Percentiles rank a stretch among this genome's conserved stretches.
These are phyloP conservation scores for Ogataea trehaloabstinens DNA, from an alignment of 805 yeast genomes.

Conservation along the genomic window DNA sequence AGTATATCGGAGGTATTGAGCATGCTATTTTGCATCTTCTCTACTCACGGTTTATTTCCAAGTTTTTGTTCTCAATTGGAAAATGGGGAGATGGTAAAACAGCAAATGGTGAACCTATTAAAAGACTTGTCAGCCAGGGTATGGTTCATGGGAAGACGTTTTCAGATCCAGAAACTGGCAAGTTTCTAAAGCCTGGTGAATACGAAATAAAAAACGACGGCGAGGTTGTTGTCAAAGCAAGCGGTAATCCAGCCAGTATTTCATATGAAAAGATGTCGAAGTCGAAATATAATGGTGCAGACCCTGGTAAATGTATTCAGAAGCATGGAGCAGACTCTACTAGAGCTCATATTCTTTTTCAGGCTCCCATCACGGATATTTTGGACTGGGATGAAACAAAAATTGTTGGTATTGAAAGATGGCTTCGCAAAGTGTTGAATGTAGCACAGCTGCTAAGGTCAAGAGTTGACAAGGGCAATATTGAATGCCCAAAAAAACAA, in stretches of 20 bases:
- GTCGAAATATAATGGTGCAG: conserved; percentile 92
- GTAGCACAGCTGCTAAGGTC: conserved; percentile 24
- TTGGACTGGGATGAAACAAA: conserved; percentile 88
- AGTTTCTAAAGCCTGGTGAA: conserved; percentile 79
- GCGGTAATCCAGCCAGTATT: conserved; percentile 52
- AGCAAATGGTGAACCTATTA: conserved; percentile 73
- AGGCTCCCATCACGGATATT: conserved; percentile 81
- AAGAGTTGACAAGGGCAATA: conserved; percentile 6
- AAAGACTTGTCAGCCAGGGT: conserved; percentile 83
- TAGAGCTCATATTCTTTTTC: conserved; percentile 89
- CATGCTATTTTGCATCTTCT: conserved; percentile 92
- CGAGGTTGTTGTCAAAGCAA: conserved; percentile 44
- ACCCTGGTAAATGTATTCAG: conserved; percentile 73
- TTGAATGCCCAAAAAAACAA: conserved; percentile 15
- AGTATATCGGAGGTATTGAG: conserved; percentile 93
- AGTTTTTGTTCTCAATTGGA: conserved; percentile 67
- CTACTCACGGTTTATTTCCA: conserved; percentile 82
- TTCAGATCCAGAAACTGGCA: conserved; percentile 66
- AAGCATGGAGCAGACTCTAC: conserved; percentile 91
- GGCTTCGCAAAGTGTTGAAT: conserved; percentile 63
- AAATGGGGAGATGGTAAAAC: conserved; percentile 60
- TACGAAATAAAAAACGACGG: conserved; percentile 42
- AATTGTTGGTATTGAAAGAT: conserved; percentile 83
- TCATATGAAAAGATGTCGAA: conserved; percentile 94
- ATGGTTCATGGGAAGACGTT: conserved; percentile 96